Base-by-base conservation (phyloP, 208 protist species). In the Leishmania tarentolae region DNA sequence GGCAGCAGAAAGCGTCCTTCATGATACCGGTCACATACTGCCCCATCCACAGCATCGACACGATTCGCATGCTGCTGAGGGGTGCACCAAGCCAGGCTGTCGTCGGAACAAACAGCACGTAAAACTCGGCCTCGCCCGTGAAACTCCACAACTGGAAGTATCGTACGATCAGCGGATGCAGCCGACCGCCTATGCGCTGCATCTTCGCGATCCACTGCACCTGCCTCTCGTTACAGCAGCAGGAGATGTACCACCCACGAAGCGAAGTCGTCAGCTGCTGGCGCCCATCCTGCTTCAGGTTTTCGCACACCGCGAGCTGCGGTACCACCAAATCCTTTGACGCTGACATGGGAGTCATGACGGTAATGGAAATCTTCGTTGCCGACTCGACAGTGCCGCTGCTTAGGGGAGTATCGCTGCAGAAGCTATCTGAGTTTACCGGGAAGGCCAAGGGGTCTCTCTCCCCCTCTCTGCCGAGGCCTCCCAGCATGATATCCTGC, bases 101-200 rank as follows among this genome's bases (percentile, higher is more conserved):
- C 0, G 88, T 87, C n/a, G 90, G 90, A 21, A 95, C 87, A 61
- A 89, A 88, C 15, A 91, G 40, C 3, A 76, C 91, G 80, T 92
- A 95, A 71, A 95, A 95, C 81, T 93, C 88, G 21, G 89, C 86
- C 81, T 95, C 89, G 13, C 90, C 92, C n/a, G 87, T 91, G 21
- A 91, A 76, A 63, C 88, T 93, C 89, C 88, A 94, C 56, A 90
- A 21, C 74, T 89, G 84, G 74, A 93, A 94, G 81, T 95, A 94
- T 40, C 86, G 65, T 1, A 85, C 85, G 0, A 91, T 8, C 2
- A 88, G 17, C 35, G 79, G 81, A 69, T 87, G 75, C 37, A 90
- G 66, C 1, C 80, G 87, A 35, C 69, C 74, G 13, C 76, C 63
- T 42, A 88, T 70, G 37, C 79, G 78, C 63, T 95, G 92, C 46